Evolutionary conservation across 495 filamentous ascomycete species (phyloP).

Genomic region (Penicillium canescens): DNA sequence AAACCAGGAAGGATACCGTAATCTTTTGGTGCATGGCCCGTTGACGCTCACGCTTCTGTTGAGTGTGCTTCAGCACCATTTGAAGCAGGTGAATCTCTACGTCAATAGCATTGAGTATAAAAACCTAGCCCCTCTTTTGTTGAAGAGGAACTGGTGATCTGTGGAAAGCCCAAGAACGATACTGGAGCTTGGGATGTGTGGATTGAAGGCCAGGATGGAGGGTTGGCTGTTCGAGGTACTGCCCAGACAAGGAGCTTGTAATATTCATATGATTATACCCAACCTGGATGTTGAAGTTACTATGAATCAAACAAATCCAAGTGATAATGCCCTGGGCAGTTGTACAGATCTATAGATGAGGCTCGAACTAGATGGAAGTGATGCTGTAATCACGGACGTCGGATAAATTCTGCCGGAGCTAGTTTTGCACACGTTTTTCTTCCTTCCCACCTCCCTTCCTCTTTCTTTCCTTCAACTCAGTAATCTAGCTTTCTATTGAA

Average conservation of each 20-base stretch:
- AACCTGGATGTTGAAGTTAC: too few species aligned
- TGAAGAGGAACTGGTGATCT: constrained; percentile 62
- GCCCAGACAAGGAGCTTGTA: constrained; percentile 21
- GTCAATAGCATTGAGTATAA: constrained; percentile 67
- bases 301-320: too few species aligned
- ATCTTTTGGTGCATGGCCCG: constrained; percentile 83
- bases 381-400: constrained; percentile 4
- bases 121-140: constrained; percentile 79
- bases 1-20: constrained; percentile 69
- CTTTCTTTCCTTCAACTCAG: constrained; percentile 9
- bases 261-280: neutral
- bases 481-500: constrained; percentile 7
- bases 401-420: constrained; percentile 22
- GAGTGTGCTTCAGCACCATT: constrained; percentile 54
- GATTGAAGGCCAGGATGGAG: constrained; percentile 61
- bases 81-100: constrained; percentile 27
- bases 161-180: constrained; percentile 43
- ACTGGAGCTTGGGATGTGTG: constrained; percentile 58
- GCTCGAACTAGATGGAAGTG: neutral
- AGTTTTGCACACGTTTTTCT: constrained; percentile 28
- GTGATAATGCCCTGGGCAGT: too few species aligned
- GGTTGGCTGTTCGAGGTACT: constrained; percentile 62
- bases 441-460: constrained; percentile 13
- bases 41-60: constrained; percentile 76
- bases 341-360: too few species aligned